Evolutionary conservation across 2,329 filamentous ascomycete genomes (phyloP).

Genomic region (Hypocrella siamensis): DNA sequence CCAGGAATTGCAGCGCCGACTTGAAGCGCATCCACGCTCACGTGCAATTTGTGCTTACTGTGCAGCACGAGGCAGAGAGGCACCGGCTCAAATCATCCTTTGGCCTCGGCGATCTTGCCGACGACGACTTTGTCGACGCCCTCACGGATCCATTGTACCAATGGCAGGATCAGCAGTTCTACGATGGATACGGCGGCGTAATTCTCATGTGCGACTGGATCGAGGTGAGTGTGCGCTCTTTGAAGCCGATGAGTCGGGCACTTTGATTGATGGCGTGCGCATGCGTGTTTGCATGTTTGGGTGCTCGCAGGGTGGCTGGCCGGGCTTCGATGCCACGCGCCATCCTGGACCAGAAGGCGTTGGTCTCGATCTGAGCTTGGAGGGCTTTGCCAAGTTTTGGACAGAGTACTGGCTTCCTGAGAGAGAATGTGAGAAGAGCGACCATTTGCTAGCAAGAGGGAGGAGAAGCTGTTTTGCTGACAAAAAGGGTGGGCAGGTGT

Average conservation of each 20-base stretch:
- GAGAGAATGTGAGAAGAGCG: slow-evolving; percentile 22
- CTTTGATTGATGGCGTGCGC: too few relatives aligned
- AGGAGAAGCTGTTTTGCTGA: not conserved
- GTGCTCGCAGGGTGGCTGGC: slow-evolving; percentile 7
- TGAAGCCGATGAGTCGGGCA: too few relatives aligned
- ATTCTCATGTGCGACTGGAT: slow-evolving; percentile 20
- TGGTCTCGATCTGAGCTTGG: slow-evolving; percentile 35
- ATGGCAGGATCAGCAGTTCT: slow-evolving; percentile 21
- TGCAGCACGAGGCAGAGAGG: slow-evolving; percentile 13
- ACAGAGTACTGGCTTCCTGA: slow-evolving; percentile 25
- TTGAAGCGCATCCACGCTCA: slow-evolving; percentile 37
- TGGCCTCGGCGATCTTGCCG: slow-evolving; percentile 21
- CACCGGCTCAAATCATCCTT: slow-evolving; percentile 28
- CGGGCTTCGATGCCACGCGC: slow-evolving; percentile 4
- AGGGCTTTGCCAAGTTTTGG: slow-evolving; percentile 39
- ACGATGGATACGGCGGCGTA: slow-evolving; percentile 17
- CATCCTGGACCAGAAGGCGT: slow-evolving; percentile 22
- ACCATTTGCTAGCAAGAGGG: not conserved
- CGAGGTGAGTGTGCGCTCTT: slow-evolving; percentile 12
- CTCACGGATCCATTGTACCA: slow-evolving; percentile 10
- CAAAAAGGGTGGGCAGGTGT: not conserved
- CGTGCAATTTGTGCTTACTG: slow-evolving; percentile 30
- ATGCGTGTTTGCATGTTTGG: too few relatives aligned
- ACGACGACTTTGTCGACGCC: slow-evolving; percentile 31
- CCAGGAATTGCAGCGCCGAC: slow-evolving; percentile 43